Base-by-base conservation (phyloP, 202 grass and related monocot genomes). In the Hordeum pubiflorum region DNA sequence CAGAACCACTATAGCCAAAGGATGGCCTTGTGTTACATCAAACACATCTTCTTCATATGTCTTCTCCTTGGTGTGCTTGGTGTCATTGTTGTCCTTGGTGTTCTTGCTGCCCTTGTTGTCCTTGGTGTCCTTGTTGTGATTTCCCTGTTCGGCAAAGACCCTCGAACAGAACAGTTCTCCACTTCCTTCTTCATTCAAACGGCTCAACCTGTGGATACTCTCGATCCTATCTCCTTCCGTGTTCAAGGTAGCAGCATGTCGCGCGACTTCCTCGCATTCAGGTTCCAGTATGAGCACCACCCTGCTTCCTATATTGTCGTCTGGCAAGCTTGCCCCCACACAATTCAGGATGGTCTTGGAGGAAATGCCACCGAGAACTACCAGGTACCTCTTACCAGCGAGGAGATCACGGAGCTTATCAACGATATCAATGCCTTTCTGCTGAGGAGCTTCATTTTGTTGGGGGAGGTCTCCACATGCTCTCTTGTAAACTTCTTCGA, bases 1-100 rank as follows among this genome's bases (percentile, higher is more conserved):
- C n/a, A 86, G 68, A 74, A 86, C 66, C 6, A 86, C 75, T 55
- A 86, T 86, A 7, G 67, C 56, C 56, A 86, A 27, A 31, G 83
- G 83, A 65, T 72, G 9, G 9, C 83, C 83, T 43, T 71, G 14
- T 29, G 83, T 86, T 80, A 80, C 44, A 46, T 23, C 24, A 73
- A 39, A 40, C 9, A 40, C 10, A 3, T 40, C 2, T 40, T 3
- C 0, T 40, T 40, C 39, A 40, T 40, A 40, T 11, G 39, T 40
- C 10, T 3, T 40, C 39, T 40, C 2, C 39, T 40, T 40, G 39
- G 39, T 39, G 2, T 39, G 4, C 31, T 32, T 32, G 31, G 31
- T 32, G 72, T 80, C 7, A 62, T 79, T 8, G 12, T 12, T 44
- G 17, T 54, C 17, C 5, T 24, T 60, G 20, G 37, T 67, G 78